A percentile compares a stretch with the other conserved stretches of the same genome.
Evolutionary conservation across 768 basidiomycete species (phyloP).

Genomic region (Podaxis rugospora): DNA sequence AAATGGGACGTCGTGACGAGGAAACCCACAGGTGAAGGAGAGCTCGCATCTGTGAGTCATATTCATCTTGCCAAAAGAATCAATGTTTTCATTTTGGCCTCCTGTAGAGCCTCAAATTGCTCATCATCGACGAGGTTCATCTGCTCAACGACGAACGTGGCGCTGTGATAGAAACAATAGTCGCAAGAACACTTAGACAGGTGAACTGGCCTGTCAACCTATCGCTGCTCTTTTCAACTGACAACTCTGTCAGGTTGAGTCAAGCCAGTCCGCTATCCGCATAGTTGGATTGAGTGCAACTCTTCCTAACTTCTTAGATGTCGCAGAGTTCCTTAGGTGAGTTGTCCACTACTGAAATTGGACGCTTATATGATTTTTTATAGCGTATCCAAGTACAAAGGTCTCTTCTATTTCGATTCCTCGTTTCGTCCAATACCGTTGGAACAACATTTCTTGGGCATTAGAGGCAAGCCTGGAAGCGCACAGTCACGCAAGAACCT

Average conservation of each 20-base stretch:
- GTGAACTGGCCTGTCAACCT: conserved; percentile 26
- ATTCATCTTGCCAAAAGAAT: neutral
- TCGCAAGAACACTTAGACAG: conserved; percentile 91
- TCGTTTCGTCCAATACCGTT: conserved; percentile 96
- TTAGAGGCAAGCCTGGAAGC: conserved; percentile 84
- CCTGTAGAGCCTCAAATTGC: conserved; percentile 76
- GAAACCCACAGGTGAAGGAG: conserved; percentile 95
- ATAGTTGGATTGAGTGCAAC: conserved; percentile 97
- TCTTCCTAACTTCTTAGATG: conserved; percentile 94
- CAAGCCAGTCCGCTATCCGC: conserved; percentile 91
- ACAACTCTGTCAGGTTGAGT: conserved; percentile 68
- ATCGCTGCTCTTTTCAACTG: neutral
- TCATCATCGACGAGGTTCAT: conserved; percentile 98
- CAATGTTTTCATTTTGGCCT: neutral
- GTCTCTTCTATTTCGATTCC: conserved; percentile 96
- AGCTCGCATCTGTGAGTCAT: conserved; percentile 78
- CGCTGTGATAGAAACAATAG: conserved; percentile 97
- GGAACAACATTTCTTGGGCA: conserved; percentile 95
- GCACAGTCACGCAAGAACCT: conserved; percentile 73
- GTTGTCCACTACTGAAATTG: conserved; percentile 9
- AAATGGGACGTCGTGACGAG: conserved; percentile 99
- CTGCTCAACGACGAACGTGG: conserved; percentile 96
- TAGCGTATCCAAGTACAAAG: conserved; percentile 82
- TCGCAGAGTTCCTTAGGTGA: conserved; percentile 90
- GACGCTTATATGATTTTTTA: neutral